Base-by-base conservation (phyloP, 1,284 basidiomycete species). In the Dichomitus squalens region DNA sequence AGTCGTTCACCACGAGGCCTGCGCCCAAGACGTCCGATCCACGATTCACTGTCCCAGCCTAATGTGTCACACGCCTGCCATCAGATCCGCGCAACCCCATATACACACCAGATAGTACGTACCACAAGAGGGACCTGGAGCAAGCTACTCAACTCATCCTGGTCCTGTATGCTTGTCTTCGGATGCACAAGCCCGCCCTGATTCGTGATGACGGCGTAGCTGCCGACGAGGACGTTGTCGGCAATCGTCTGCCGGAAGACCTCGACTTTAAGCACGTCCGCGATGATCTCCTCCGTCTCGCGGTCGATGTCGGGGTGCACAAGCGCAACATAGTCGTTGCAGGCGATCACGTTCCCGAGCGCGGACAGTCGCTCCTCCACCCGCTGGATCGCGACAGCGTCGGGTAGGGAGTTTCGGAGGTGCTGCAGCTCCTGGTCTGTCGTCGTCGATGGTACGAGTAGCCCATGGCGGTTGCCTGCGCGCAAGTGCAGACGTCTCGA, bases 241-340 rank as follows among this genome's bases (percentile, higher is more conserved):
- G 96, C 96, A 64, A 99, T 84, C 11, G 96, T 99, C 75, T 99
- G 96, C 52, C 96, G 83, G 81, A 99, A 99, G 4, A 99, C 97
- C 75, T 99, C 97, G 60, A 99, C 97, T 76, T 98, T 98, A 66
- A 99, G 85, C 11, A 98, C 95, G 75, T 99, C 97, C 49, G 97
- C 96, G 73, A 99, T 98, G 76, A 99, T 99, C 76, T 99, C 97
- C 72, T 99, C 97, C 7, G 97, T 99, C 78, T 99, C 97, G 57
- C 96, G 86, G 78, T 99, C 96, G 60, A 99, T 82, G 68, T 99
- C 97, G 12, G 97, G 97, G 75, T 98, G 95, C 20, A 97, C 95
- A 65, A 98, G 88, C 7, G 95, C 95, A 64, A 98, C 95, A 70
- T 97, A 92, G 80, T 98, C 96, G 75, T 99, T 99, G 77, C 94